Conservation (phyloP, 352 stramenopile species). For the Phytophthora citricola region DNA sequence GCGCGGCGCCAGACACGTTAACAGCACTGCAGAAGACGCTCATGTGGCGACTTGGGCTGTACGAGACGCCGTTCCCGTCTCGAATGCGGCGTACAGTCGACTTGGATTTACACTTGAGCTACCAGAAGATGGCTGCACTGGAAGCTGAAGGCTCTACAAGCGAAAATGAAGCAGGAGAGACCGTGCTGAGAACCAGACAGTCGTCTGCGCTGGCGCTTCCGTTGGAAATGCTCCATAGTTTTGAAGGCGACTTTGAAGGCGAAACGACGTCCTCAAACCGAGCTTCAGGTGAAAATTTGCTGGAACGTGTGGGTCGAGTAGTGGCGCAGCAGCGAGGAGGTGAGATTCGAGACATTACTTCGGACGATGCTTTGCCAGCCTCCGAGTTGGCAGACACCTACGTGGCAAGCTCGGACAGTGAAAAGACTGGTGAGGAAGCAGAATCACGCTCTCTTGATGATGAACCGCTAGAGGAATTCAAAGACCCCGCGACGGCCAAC, state of each 20-base stretch:
- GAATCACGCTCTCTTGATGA: constrained; percentile 21
- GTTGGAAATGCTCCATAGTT: constrained; percentile 48
- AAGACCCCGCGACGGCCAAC: constrained; percentile 2
- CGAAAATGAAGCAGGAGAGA: constrained; percentile 4
- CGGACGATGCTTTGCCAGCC: constrained; percentile 41
- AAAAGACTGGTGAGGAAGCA: constrained; percentile 17
- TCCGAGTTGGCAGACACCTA: constrained; percentile 37
- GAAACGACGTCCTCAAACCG: constrained; percentile 22
- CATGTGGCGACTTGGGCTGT: constrained; percentile 61
- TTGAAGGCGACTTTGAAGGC: constrained; percentile 42
- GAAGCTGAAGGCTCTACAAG: neutral
- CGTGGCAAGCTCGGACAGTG: constrained; percentile 27
- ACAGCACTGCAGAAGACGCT: constrained; percentile 34
- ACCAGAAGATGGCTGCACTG: constrained; percentile 24
- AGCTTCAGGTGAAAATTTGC: constrained; percentile 46
- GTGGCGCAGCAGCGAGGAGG: constrained; percentile 76
- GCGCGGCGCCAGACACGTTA: constrained; percentile 38
- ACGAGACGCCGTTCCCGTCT: constrained; percentile 72
- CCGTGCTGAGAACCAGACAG: constrained; percentile 8
- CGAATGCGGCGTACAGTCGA: constrained; percentile 66
- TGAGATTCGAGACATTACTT: constrained; percentile 84
- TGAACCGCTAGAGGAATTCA: constrained; percentile 36
- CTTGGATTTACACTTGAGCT: constrained; percentile 45
- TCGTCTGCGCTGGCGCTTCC: constrained; percentile 36
- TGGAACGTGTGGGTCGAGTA: constrained; percentile 75